Base-by-base conservation (phyloP, 495 filamentous ascomycete genomes). In the Alectoria sarmentosa region DNA sequence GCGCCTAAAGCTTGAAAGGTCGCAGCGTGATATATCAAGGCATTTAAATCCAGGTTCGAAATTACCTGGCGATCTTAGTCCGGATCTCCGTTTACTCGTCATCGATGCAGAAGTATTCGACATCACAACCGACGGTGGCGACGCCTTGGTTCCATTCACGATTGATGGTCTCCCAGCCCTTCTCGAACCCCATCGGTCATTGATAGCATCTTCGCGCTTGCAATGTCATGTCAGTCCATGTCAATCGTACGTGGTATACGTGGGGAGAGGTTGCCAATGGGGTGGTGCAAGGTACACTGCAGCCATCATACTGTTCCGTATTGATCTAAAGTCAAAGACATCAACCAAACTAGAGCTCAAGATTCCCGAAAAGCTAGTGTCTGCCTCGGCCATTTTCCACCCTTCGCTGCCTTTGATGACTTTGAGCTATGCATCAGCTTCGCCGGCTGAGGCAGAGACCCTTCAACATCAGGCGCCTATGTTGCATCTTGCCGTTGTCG, bases 391-490 rank as follows among this genome's bases (percentile, higher is more conserved):
- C 28, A 15, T 0, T 14, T 42, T 59, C 11, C 57, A 59, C n/a
- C 57, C 57, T 14, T 59, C 57, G 19, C 37, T 59, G n/a, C 57
- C 36, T 3, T 41, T 59, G n/a, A 26, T 59, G 57, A 11, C 57
- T 1, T 4, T 59, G 21, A 26, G 57, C 36, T 59, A 59, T 38
- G 57, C 17, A 41, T 14, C n/a, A 59, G n/a, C 21, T 5, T 14
- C 36, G 30, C 4, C 36, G n/a, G 28, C 57, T 28, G 37, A 59
- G 57, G 37, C 15, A 17, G 11, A 39, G 36, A 3, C 11, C 28
- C 4, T 41, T 21, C 13, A 26, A 23, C 4, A 21, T 39, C 19
- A 28, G 9, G 5, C 21, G 11, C 36, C 57, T 59, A 0, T 1
- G 17, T 14, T 59, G 26, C 11, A n/a, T 41, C 57, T 59, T 2